Percentiles rank a stretch among this genome's conserved stretches.
These are phyloP conservation scores for Pythium plurisporium DNA, from an alignment of 352 stramenopile species.

Conservation along the genomic window DNA sequence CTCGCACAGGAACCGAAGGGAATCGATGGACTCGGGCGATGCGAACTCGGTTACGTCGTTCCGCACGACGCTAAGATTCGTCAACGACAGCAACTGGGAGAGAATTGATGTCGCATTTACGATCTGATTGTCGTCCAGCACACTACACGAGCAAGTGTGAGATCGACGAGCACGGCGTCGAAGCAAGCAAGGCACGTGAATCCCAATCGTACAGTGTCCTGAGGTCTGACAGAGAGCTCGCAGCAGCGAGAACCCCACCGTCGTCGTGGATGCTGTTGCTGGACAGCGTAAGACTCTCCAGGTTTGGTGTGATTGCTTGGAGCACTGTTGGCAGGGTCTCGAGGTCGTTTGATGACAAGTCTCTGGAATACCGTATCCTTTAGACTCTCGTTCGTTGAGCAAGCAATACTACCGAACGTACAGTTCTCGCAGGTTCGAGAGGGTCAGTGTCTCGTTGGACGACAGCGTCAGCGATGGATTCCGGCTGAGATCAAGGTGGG, in stretches of 20 bases:
- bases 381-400: background rate
- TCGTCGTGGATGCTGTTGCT: conserved; percentile 4
- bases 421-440: conserved; percentile 3
- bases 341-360: conserved; percentile 10
- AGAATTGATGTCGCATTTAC: conserved; percentile 2
- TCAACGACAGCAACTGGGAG: background rate
- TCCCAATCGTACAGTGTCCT: conserved; percentile 9
- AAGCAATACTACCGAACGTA: background rate
- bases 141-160: background rate
- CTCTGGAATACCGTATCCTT: background rate
- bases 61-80: conserved; percentile 4
- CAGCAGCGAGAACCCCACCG: background rate
- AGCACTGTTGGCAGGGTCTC: background rate
- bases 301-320: background rate
- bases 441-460: conserved; percentile 3
- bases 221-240: conserved; percentile 1
- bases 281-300: background rate
- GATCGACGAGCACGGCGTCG: no score
- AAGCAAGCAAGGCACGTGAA: no score
- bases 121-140: conserved; percentile 10
- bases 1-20: conserved; percentile 8
- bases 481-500: conserved; percentile 13
- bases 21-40: background rate
- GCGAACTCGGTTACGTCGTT: conserved; percentile 6
- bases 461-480: conserved; percentile 20